Conservation (phyloP, 345 rosid species). For the Camelina sativa region DNA sequence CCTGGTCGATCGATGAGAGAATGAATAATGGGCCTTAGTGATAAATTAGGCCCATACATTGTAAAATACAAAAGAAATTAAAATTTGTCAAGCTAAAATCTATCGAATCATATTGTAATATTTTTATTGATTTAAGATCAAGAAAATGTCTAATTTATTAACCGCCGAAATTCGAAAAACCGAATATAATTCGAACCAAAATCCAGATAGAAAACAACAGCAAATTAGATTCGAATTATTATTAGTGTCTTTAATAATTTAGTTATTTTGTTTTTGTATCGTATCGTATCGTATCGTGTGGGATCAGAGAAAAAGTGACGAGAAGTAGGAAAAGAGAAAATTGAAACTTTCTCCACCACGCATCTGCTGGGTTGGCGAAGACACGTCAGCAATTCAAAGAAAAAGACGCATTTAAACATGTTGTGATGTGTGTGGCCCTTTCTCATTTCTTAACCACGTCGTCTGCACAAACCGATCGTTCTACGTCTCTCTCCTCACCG, state of each 20-base stretch:
- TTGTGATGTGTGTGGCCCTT: constrained; percentile 30
- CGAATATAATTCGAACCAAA: no score
- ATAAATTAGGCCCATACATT: constrained; percentile 17
- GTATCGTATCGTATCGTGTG: constrained; percentile 13
- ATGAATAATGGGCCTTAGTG: not conserved
- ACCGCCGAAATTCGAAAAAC: no score
- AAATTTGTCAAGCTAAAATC: not conserved
- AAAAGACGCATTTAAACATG: constrained; percentile 33
- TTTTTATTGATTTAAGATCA: no score
- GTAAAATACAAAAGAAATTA: not conserved
- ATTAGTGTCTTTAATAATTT: not conserved
- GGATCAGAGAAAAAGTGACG: not conserved
- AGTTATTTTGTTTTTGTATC: not conserved
- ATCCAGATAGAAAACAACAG: not conserved
- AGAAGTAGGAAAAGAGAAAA: not conserved
- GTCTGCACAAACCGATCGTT: constrained; percentile 36
- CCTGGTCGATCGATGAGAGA: not conserved
- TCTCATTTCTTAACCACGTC: constrained; percentile 38
- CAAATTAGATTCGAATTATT: constrained; percentile 16
- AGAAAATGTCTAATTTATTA: no score
- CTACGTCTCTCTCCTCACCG: constrained; percentile 39
- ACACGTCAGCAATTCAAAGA: constrained; percentile 39
- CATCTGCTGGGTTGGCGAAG: constrained; percentile 36
- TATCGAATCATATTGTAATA: no score
- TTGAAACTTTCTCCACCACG: constrained; percentile 42